Base-by-base conservation (phyloP, 1,284 basidiomycete genomes). In the Cutaneotrichosporon sp. region DNA sequence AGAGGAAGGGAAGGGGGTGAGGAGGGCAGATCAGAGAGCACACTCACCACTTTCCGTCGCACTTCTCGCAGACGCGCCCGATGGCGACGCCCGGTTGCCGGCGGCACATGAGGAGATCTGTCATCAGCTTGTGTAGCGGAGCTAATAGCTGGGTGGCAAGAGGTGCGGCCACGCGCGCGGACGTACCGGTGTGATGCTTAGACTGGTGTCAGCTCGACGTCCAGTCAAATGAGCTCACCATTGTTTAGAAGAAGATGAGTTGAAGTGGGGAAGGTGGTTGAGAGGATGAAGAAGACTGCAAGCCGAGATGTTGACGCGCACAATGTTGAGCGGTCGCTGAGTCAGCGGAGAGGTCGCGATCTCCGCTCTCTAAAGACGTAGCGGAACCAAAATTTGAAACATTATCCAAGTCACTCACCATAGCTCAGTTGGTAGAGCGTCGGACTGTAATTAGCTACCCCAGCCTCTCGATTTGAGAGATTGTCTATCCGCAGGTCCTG, bases 41-140 rank as follows among this genome's bases (percentile, higher is more conserved):
- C n/a, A 78, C 87, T 68, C 69, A 95, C 95, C 95, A 99, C 87
- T 98, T 98, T 56, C 97, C 97, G 77, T 99, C 97, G 75, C 95
- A 97, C 79, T 98, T 98, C 81, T 99, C 97, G 80, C 97, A 99
- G 56, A 97, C 85, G 72, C 97, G 89, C 29, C 97, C 97, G 69
- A 98, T 95, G 51, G 95, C 92, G 63, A 97, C 95, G 67, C 95
- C 95, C 67, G 95, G 90, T 78, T 97, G 93, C 65, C 95, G 89
- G 76, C 95, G 86, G 81, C 95, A 98, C 89, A 97, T 95, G 68
- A 97, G 92, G 45, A 97, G 81, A 87, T 97, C 95, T 89, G 69
- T 31, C 67, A 54, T 66, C 57, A 65, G 64, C 54, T 58, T 10
- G n/a, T n/a, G n/a, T n/a, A n/a, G n/a, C n/a, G n/a, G n/a, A 16